Evolutionary conservation across 108 stramenopile species (phyloP), one percentile per base, ranked within the genome.

Genomic region (Conticribra guillardii): DNA sequence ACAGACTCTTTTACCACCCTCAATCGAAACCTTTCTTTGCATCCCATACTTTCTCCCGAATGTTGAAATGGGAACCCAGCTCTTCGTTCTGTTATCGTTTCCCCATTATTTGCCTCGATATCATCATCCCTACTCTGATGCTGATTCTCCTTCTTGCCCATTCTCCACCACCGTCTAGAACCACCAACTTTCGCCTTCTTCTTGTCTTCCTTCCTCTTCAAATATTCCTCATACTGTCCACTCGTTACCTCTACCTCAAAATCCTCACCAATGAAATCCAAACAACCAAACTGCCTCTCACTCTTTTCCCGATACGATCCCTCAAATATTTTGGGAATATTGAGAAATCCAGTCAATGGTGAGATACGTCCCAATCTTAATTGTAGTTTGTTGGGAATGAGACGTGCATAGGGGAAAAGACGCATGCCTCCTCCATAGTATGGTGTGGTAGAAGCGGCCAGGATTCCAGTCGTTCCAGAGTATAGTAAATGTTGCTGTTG

Each of bases 61-160:
- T 91, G 89, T 60, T 91, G 89, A 33, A 91, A 84, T 7, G 89
- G 89, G 69, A 83, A 88, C 44, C 83, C 82, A 0, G 49, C 63
- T 24, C 9, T 8, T 16, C 18, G 29, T 22, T 9, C 8, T 17
- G 23, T 16, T 11, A 60, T 16, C 28, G n/a, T 15, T 47, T 30
- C 22, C 18, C 15, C 58, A 44, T 34, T 53, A 56, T 44, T 48
- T 15, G 29, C 30, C 11, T 54, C 15, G 16, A 15, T 41, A 54
- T 54, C 31, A 22, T 53, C 60, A 22, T 52, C 3, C 18, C 14
- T 49, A 22, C 22, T 3, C 30, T 56, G 62, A 16, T 47, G 16
- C 60, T 26, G 30, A 37, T 48, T 48, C 21, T 56, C 9, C 30
- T 19, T 0, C 2, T 23, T 0, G 18, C 26, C 22, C 50, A 30